Evolutionary conservation across 2,329 filamentous ascomycete species (phyloP).

Genomic region (Calonectria naviculata): DNA sequence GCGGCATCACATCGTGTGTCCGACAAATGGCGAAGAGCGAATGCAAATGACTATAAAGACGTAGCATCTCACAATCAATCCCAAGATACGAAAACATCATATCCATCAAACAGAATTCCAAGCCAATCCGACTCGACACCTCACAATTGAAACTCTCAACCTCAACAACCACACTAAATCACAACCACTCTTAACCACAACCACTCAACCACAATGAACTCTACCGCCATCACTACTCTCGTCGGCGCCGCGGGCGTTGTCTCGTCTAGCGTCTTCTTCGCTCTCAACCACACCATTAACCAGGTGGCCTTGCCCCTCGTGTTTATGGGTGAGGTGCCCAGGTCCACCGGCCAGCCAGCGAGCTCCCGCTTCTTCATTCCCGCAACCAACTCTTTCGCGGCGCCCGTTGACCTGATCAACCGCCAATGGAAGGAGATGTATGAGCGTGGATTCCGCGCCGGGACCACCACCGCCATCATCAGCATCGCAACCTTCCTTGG

Average conservation of each 20-base stretch:
- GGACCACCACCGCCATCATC: background rate
- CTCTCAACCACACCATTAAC: background rate
- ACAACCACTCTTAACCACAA: too few relatives aligned
- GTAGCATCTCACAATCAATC: background rate
- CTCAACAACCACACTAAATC: too few relatives aligned
- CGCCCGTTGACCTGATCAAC: background rate
- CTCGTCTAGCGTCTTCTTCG: background rate
- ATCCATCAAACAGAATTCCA: background rate
- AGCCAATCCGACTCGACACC: background rate
- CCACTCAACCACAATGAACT: background rate
- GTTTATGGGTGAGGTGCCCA: background rate
- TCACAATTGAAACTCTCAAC: background rate
- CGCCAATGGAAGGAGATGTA: constrained; percentile 3
- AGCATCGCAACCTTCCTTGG: background rate
- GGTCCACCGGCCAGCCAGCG: background rate
- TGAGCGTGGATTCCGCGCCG: background rate
- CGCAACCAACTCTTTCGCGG: background rate
- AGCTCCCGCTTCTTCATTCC: background rate
- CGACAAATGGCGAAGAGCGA: background rate
- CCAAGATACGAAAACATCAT: background rate
- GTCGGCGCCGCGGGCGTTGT: background rate
- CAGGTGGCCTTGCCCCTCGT: background rate
- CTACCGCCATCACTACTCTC: background rate
- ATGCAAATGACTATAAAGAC: background rate
- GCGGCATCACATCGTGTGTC: background rate